Percentiles rank a stretch among this genome's conserved stretches.
These are phyloP conservation scores for Candida taoyuanica DNA, from an alignment of 805 yeast genomes.

Conservation along the genomic window DNA sequence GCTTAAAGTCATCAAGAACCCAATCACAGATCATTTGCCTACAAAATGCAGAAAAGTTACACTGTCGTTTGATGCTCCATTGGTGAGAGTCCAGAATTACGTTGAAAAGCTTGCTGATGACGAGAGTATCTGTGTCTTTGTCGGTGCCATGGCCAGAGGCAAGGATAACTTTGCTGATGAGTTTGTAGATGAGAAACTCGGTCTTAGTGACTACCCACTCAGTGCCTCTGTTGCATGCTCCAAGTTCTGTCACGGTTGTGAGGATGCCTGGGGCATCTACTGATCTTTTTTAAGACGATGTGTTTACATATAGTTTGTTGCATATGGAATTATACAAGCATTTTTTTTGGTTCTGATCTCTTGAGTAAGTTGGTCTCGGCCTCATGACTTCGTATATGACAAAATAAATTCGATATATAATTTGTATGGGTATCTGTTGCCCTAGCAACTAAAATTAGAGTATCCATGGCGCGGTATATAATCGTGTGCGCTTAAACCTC, in stretches of 20 bases:
- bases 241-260: slow-evolving; percentile 97
- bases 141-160: slow-evolving; percentile 99
- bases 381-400: too few relatives aligned
- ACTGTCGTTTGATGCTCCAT: slow-evolving; percentile 86
- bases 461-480: not conserved
- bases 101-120: slow-evolving; percentile 72
- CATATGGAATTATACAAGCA: too few relatives aligned
- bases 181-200: slow-evolving; percentile 92
- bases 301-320: too few relatives aligned
- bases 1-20: slow-evolving; percentile 91
- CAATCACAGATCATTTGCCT: slow-evolving; percentile 94
- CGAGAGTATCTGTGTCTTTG: slow-evolving; percentile 95
- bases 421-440: too few relatives aligned
- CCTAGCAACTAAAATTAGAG: too few relatives aligned
- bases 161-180: slow-evolving; percentile 97
- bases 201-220: slow-evolving; percentile 90
- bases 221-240: slow-evolving; percentile 98
- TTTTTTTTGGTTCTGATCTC: too few relatives aligned
- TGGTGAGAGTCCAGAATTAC: slow-evolving; percentile 83
- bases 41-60: slow-evolving; percentile 93
- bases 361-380: too few relatives aligned
- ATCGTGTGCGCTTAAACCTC: not conserved
- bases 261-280: slow-evolving; percentile 90
- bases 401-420: too few relatives aligned
- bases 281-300: slow-evolving; percentile 5